These are phyloP conservation scores for Pseudogymnoascus sp. DNA, from an alignment of 2,329 filamentous ascomycete genomes.

Conservation along the genomic window DNA sequence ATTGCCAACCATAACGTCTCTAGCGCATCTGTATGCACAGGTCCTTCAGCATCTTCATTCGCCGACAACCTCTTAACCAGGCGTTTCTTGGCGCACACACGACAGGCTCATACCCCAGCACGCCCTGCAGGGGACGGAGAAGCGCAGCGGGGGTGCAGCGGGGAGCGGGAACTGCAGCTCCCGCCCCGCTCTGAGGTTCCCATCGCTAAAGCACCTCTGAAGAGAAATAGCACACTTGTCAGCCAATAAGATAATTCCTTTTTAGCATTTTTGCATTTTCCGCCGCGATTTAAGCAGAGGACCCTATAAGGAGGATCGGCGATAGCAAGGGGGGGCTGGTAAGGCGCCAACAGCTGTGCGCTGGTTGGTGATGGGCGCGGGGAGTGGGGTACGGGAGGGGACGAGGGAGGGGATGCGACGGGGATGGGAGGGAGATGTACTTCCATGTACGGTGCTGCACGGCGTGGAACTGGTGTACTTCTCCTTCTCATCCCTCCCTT, in stretches of 20 bases:
- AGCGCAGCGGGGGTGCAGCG: background rate
- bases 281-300: background rate
- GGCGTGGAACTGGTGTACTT: background rate
- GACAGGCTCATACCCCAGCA: background rate
- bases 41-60: slow-evolving; percentile 2
- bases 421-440: background rate
- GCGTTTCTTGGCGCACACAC: background rate
- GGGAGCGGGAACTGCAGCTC: background rate
- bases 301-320: background rate
- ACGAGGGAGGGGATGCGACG: background rate
- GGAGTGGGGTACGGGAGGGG: slow-evolving; percentile 6
- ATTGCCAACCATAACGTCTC: background rate
- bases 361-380: background rate
- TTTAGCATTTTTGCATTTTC: slow-evolving; percentile 5
- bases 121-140: slow-evolving; percentile 2
- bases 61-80: background rate
- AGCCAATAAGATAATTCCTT: background rate
- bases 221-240: background rate
- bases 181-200: background rate
- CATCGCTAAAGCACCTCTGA: background rate
- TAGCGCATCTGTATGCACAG: background rate
- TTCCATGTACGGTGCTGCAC: background rate
- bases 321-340: background rate
- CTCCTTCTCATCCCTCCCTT: background rate
- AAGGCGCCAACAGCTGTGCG: slow-evolving; percentile 3